Conservation (phyloP, 352 stramenopile genomes). For the Globisporangium splendens region DNA sequence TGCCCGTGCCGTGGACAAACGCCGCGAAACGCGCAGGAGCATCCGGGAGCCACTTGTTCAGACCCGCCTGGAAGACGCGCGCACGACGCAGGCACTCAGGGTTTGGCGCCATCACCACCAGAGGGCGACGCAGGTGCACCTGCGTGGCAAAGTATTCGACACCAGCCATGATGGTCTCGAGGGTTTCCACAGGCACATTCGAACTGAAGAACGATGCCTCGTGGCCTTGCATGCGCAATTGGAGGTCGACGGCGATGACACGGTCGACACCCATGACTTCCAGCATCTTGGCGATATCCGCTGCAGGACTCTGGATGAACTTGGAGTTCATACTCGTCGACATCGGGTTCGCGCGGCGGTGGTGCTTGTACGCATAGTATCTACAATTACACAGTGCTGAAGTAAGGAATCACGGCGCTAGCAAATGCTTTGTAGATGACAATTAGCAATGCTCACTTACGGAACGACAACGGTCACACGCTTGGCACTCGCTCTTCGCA, state of each 20-base stretch:
- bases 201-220: conserved; percentile 92
- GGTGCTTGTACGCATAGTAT: conserved; percentile 93
- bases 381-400: conserved; percentile 20
- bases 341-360: conserved; percentile 80
- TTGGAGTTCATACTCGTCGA: conserved; percentile 90
- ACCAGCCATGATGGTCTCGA: conserved; percentile 89
- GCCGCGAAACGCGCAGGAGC: conserved; percentile 76
- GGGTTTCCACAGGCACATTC: conserved; percentile 88
- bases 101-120: conserved; percentile 89
- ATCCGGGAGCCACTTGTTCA: conserved; percentile 87
- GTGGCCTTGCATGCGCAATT: conserved; percentile 86
- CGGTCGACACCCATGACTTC: conserved; percentile 93
- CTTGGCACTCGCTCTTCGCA: conserved; percentile 91
- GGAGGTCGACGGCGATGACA: conserved; percentile 92
- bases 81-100: conserved; percentile 80
- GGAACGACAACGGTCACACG: conserved; percentile 93
- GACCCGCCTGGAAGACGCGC: conserved; percentile 78
- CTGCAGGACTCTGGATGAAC: conserved; percentile 87
- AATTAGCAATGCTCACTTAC: conserved; percentile 33
- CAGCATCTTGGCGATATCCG: conserved; percentile 91
- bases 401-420: background rate
- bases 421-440: background rate
- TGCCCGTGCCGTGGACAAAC: conserved; percentile 74
- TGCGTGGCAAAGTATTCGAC: conserved; percentile 89
- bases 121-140: conserved; percentile 76